A percentile compares a stretch with the other conserved stretches of the same genome.
These are phyloP conservation scores for Tylopilus felleus DNA, from an alignment of 768 basidiomycete species.

Conservation along the genomic window DNA sequence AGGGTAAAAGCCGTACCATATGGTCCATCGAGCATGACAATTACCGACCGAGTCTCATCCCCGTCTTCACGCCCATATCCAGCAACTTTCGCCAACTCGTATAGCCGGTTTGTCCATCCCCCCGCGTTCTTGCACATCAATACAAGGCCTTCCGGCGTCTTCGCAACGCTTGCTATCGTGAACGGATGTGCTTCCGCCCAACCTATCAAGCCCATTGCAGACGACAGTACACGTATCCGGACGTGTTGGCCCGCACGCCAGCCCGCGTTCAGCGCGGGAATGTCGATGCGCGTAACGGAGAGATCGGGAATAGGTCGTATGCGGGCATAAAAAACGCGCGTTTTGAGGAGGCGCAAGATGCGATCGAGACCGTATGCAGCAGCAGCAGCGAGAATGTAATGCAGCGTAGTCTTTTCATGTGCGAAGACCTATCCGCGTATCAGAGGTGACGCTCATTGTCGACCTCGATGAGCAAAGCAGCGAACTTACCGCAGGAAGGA, in stretches of 20 bases:
- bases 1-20: slow-evolving; percentile 35
- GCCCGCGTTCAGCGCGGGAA: slow-evolving; percentile 44
- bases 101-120: slow-evolving; percentile 46
- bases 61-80: slow-evolving; percentile 32
- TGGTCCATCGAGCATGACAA: slow-evolving; percentile 52
- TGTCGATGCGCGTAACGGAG: slow-evolving; percentile 43
- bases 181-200: slow-evolving; percentile 52
- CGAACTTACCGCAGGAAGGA: slow-evolving; percentile 36
- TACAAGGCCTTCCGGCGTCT: slow-evolving; percentile 43
- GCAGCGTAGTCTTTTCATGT: slow-evolving; percentile 29
- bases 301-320: slow-evolving; percentile 46
- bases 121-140: slow-evolving; percentile 51
- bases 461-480: neutral
- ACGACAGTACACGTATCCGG: slow-evolving; percentile 43
- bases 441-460: slow-evolving; percentile 11
- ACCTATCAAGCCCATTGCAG: slow-evolving; percentile 37
- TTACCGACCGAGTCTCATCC: slow-evolving; percentile 28
- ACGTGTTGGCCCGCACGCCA: slow-evolving; percentile 65
- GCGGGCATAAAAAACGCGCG: slow-evolving; percentile 42
- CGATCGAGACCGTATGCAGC: slow-evolving; percentile 46
- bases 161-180: slow-evolving; percentile 45
- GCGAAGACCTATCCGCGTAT: slow-evolving; percentile 21
- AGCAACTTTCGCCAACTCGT: slow-evolving; percentile 37
- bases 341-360: slow-evolving; percentile 43
- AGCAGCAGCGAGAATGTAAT: slow-evolving; percentile 40